Conservation (phyloP, 164 flowering plant species). For the Magnolia kwangsiensis region DNA sequence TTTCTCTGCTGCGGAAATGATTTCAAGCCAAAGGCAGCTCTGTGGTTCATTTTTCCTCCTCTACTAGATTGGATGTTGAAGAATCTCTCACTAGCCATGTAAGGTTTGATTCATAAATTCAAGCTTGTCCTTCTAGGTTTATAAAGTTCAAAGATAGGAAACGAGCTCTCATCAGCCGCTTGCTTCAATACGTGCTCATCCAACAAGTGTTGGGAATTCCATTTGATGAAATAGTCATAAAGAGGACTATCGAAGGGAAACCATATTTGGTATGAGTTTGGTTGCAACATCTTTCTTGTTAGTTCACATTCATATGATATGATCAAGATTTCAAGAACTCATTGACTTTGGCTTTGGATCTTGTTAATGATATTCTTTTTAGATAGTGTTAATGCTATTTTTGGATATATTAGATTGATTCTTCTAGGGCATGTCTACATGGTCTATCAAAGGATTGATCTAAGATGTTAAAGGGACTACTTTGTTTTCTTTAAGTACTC, state of each 20-base stretch:
- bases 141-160: constrained; percentile 64
- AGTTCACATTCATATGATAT: background rate
- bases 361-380: background rate
- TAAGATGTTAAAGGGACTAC: too few species aligned
- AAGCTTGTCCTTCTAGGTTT: constrained; percentile 38
- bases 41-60: too few species aligned
- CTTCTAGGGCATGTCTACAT: too few species aligned
- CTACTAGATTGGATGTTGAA: background rate
- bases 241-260: constrained; percentile 71
- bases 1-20: too few species aligned
- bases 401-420: too few species aligned
- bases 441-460: too few species aligned
- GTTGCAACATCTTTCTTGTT: background rate
- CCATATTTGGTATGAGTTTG: constrained; percentile 57
- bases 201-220: constrained; percentile 63
- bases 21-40: too few species aligned
- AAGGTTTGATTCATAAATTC: too few species aligned
- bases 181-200: constrained; percentile 78
- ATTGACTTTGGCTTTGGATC: background rate
- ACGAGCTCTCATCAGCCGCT: constrained; percentile 70
- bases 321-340: background rate
- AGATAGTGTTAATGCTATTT: too few species aligned
- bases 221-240: constrained; percentile 49
- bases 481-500: background rate
- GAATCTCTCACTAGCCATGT: background rate